These are phyloP conservation scores for Botrytis tulipae DNA, from an alignment of 2,329 filamentous ascomycete species.

Conservation along the genomic window DNA sequence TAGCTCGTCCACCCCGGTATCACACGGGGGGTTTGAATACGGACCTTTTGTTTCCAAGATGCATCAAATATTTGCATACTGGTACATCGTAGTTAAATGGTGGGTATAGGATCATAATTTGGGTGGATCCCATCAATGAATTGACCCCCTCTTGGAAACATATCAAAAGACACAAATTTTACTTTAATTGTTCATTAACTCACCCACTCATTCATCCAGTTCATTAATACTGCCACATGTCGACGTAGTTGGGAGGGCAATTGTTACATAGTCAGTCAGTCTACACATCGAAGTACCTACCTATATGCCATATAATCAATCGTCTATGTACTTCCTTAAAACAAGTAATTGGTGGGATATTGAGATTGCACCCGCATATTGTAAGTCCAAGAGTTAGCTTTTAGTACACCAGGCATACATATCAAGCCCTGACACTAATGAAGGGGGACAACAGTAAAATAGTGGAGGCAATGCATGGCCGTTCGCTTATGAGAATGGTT, in stretches of 20 bases:
- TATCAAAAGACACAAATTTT: not conserved
- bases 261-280: not conserved
- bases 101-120: not conserved
- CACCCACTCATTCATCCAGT: not conserved
- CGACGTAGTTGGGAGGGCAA: not conserved
- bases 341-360: not conserved
- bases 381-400: not conserved
- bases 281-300: not conserved
- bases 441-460: not conserved
- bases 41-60: conserved; percentile 6
- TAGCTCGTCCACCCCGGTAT: not conserved
- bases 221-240: not conserved
- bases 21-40: conserved; percentile 3
- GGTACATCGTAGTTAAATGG: not conserved
- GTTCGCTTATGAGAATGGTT: not conserved
- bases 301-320: not conserved
- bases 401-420: not conserved
- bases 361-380: not conserved
- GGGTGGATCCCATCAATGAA: conserved; percentile 3
- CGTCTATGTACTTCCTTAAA: not conserved
- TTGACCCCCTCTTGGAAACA: not conserved
- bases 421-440: not conserved
- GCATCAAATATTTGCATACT: conserved; percentile 4
- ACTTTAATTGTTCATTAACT: not conserved
- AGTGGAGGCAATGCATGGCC: not conserved